phyloP scores from a whole-genome alignment of 2,329 filamentous ascomycete species.

The Penicillium sp. region DNA sequence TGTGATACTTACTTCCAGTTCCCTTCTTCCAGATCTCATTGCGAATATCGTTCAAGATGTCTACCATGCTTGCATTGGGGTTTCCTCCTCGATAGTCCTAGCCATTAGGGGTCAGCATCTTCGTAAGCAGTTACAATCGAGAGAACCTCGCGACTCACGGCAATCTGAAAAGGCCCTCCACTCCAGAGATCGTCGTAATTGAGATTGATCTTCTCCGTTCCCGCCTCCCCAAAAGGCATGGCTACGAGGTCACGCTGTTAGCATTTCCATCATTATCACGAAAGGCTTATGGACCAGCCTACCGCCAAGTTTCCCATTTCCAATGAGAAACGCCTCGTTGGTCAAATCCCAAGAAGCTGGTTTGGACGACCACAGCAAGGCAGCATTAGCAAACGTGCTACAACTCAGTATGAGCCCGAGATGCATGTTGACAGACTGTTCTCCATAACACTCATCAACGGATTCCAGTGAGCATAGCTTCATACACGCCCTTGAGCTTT shows the following conservation, averaged over 20 bases:
- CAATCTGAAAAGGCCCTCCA: slow-evolving; percentile 27
- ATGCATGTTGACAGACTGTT: background rate
- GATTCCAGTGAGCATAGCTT: too few species aligned
- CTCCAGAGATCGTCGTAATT: slow-evolving; percentile 32
- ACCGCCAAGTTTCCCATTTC: slow-evolving; percentile 21
- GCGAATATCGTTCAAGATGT: slow-evolving; percentile 12
- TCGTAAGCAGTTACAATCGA: too few species aligned
- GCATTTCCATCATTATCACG: background rate
- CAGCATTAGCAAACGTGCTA: background rate
- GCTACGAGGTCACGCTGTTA: slow-evolving; percentile 4
- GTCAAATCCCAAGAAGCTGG: slow-evolving; percentile 2
- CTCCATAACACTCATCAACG: background rate
- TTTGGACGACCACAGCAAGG: background rate
- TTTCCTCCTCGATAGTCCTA: slow-evolving; percentile 5
- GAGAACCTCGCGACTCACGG: background rate
- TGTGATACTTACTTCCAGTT: background rate
- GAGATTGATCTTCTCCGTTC: slow-evolving; percentile 15
- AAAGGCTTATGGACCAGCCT: background rate
- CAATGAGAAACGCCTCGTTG: slow-evolving; percentile 14
- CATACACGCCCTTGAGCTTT: background rate
- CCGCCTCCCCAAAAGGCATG: slow-evolving; percentile 22
- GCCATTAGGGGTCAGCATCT: background rate
- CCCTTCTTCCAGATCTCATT: slow-evolving; percentile 4
- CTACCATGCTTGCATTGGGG: background rate
- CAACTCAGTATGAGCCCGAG: background rate